phyloP scores from a whole-genome alignment of 805 yeast species.

The Wickerhamiella cacticola region DNA sequence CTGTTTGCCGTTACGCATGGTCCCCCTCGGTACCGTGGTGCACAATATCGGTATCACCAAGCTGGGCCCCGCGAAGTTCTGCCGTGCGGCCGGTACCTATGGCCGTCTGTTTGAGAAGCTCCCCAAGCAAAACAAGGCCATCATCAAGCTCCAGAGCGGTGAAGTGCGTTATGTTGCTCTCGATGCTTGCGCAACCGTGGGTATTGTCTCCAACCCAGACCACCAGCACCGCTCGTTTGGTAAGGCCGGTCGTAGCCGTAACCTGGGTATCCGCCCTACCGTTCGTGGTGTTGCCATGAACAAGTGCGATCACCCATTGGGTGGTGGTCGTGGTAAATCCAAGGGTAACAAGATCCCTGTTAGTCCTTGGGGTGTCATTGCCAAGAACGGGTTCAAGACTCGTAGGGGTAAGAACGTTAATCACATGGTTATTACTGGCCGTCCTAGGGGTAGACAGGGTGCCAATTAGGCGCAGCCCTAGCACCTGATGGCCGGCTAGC shows the following conservation, averaged over 20 bases:
- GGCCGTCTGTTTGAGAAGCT: conserved; percentile 76
- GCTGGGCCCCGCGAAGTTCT: conserved; percentile 73
- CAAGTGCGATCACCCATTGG: conserved; percentile 94
- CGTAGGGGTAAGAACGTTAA: conserved; percentile 81
- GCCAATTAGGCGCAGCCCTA: conserved; percentile 17
- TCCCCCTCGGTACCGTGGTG: conserved; percentile 86
- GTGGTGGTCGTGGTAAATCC: conserved; percentile 99
- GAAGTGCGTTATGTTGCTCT: conserved; percentile 83
- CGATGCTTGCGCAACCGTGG: conserved; percentile 86
- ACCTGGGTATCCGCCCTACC: conserved; percentile 84
- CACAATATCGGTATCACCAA: conserved; percentile 74
- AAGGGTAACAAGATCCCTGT: conserved; percentile 89
- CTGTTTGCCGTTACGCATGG: conserved; percentile 82
- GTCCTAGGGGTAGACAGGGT: conserved; percentile 59
- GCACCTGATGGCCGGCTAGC: no score
- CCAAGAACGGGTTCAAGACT: conserved; percentile 88
- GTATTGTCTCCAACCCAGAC: conserved; percentile 83
- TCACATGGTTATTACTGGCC: conserved; percentile 74
- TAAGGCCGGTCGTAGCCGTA: conserved; percentile 91
- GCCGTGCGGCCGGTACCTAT: conserved; percentile 89
- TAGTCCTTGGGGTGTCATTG: conserved; percentile 91
- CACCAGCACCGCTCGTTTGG: conserved; percentile 84
- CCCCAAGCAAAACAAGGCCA: conserved; percentile 56
- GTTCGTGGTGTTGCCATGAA: conserved; percentile 99
- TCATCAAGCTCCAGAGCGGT: conserved; percentile 76